Conservation (phyloP, 2,329 filamentous ascomycete genomes). For the Ciborinia camelliae region DNA sequence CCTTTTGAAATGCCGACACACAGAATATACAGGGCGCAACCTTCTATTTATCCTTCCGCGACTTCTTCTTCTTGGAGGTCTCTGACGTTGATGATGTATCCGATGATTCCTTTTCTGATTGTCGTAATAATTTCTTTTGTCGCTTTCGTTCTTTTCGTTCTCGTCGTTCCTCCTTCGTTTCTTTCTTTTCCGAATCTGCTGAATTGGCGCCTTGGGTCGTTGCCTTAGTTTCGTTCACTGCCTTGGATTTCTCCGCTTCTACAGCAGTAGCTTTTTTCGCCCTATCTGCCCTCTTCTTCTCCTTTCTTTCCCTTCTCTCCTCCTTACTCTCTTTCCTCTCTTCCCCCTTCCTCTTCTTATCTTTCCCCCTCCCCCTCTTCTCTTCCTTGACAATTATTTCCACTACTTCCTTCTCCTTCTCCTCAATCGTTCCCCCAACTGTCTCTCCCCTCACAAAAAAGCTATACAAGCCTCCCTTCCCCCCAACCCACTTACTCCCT, state of each 20-base stretch:
- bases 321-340: constrained; percentile 37
- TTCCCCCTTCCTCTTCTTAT: constrained; percentile 33
- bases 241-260: background rate
- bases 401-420: constrained; percentile 23
- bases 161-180: constrained; percentile 40
- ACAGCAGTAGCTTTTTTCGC: constrained; percentile 22
- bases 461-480: constrained; percentile 61
- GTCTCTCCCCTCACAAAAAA: constrained; percentile 81
- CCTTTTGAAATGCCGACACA: constrained; percentile 22
- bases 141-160: constrained; percentile 40
- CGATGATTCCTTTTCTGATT: constrained; percentile 22
- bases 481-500: constrained; percentile 55
- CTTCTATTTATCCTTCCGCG: constrained; percentile 26
- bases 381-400: constrained; percentile 24
- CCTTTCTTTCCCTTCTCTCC: constrained; percentile 40
- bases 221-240: background rate
- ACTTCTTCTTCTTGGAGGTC: constrained; percentile 37
- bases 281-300: constrained; percentile 37
- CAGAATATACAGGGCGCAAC: constrained; percentile 10
- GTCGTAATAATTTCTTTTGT: constrained; percentile 36
- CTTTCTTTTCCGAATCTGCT: constrained; percentile 14
- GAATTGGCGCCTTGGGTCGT: background rate
- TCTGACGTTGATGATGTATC: constrained; percentile 27
- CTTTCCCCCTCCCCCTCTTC: constrained; percentile 35
- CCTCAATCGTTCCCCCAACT: constrained; percentile 65